These are phyloP conservation scores for Remersonia thermophila DNA, from an alignment of 2,329 filamentous ascomycete genomes.

Conservation along the genomic window DNA sequence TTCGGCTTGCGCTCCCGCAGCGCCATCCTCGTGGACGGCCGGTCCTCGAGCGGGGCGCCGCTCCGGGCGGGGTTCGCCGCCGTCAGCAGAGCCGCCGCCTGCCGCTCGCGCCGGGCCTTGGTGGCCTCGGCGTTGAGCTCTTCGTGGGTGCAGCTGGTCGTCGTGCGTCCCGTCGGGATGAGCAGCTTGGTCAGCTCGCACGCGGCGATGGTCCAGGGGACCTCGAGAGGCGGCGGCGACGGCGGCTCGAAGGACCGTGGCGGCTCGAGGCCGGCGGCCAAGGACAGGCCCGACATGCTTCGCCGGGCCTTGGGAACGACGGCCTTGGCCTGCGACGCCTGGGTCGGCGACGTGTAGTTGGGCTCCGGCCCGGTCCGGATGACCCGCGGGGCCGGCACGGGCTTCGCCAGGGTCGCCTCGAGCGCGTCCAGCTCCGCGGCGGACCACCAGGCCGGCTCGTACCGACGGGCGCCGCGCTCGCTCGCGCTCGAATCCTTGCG, in stretches of 20 bases:
- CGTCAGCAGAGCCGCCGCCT: slow-evolving; percentile 34
- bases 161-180: slow-evolving; percentile 64
- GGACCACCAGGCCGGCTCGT: slow-evolving; percentile 65
- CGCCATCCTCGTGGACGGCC: slow-evolving; percentile 52
- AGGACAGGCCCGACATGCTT: slow-evolving; percentile 44
- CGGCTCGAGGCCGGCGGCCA: slow-evolving; percentile 25
- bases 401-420: slow-evolving; percentile 46
- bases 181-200: slow-evolving; percentile 73
- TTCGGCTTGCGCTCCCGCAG: slow-evolving; percentile 58
- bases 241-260: slow-evolving; percentile 29
- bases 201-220: slow-evolving; percentile 75
- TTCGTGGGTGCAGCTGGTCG: slow-evolving; percentile 62
- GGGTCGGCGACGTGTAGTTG: slow-evolving; percentile 78
- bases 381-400: slow-evolving; percentile 37
- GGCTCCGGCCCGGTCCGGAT: slow-evolving; percentile 45
- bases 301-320: slow-evolving; percentile 53
- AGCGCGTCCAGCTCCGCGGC: slow-evolving; percentile 52
- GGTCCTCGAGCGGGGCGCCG: slow-evolving; percentile 17
- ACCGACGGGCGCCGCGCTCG: slow-evolving; percentile 27
- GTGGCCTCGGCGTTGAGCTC: slow-evolving; percentile 63
- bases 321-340: slow-evolving; percentile 74
- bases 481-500: slow-evolving; percentile 21
- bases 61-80: slow-evolving; percentile 3
- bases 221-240: slow-evolving; percentile 63
- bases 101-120: slow-evolving; percentile 50